Base-by-base conservation (phyloP, 495 filamentous ascomycete species). In the Neurospora sp. region DNA sequence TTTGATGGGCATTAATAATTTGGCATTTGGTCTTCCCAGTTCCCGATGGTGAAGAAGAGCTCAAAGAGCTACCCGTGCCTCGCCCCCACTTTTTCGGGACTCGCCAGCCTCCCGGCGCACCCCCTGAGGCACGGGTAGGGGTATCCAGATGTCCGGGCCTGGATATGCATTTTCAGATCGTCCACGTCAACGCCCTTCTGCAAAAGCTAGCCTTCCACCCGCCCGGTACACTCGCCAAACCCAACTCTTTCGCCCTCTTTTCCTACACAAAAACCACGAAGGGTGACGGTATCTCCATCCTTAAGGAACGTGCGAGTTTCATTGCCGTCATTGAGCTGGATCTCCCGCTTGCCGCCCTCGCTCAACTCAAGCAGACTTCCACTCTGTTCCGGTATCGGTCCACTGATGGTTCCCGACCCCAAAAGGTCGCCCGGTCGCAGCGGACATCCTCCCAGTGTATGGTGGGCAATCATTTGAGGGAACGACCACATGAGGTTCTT, bases 391-490 rank as follows among this genome's bases (percentile, higher is more conserved):
- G 80, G 77, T 18, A 87, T 88, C 6, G 86, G 88, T 22, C 94
- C 94, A 69, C 90, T 93, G 76, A 98, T 97, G 1, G 95, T 98
- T 3, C 95, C 95, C 5, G 92, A 94, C 22, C 94, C 95, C 2
- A 98, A 80, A 69, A 98, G 81, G 76, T 98, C 95, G 42, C 95
- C 95, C 0, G 91, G 85, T 48, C 89, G 87, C 84, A 98, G 79
- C 18, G 91, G 89, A 80, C 95, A 98, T 31, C 95, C 95, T 2
- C 91, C 92, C 65, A 95, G 86, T 7, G 92, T 91, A 79, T 98
- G 95, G 78, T 98, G 95, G 0, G 95, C 90, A 44, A 98, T 85
- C 93, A 98, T 97, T 82, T 98, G 95, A 16, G 92, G 88, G 82
- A 97, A 98, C 0, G 93, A 97, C 86, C 89, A 98, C 27, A 98